phyloP scores from a whole-genome alignment of 2,329 filamentous ascomycete genomes.

The Zopfia rhizophila region DNA sequence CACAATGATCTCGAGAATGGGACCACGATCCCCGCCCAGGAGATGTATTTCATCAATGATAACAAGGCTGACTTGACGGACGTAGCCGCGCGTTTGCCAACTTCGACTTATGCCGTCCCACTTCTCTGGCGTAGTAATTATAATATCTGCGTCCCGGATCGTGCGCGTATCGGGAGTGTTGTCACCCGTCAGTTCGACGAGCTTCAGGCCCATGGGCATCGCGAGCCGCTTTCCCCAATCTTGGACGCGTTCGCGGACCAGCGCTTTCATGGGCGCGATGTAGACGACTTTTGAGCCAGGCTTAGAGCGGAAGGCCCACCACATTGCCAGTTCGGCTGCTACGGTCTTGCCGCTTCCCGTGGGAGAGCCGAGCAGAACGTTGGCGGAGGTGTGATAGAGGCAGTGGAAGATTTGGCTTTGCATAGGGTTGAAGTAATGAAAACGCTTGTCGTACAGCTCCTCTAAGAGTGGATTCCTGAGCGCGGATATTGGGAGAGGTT shows the following conservation, averaged over 20 bases:
- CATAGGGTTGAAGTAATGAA: slow-evolving; percentile 99
- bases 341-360: slow-evolving; percentile 98
- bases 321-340: slow-evolving; percentile 96
- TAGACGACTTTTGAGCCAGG: slow-evolving; percentile 98
- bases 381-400: slow-evolving; percentile 89
- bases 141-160: slow-evolving; percentile 95
- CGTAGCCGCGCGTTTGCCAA: slow-evolving; percentile 97
- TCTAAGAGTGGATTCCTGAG: slow-evolving; percentile 88
- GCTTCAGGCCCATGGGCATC: slow-evolving; percentile 82
- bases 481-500: slow-evolving; percentile 86
- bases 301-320: slow-evolving; percentile 97
- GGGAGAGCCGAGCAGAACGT: slow-evolving; percentile 93
- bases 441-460: slow-evolving; percentile 86
- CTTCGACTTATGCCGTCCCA: slow-evolving; percentile 99
- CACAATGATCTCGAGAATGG: slow-evolving; percentile 97
- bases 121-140: slow-evolving; percentile 99
- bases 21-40: slow-evolving; percentile 93
- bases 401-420: slow-evolving; percentile 99
- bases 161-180: slow-evolving; percentile 97
- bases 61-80: slow-evolving; percentile 91
- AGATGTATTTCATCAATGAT: slow-evolving; percentile 99
- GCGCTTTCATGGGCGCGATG: slow-evolving; percentile 98
- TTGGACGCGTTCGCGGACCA: slow-evolving; percentile 94
- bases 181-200: slow-evolving; percentile 96
- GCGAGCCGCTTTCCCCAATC: slow-evolving; percentile 91